Base-by-base conservation (phyloP, 257 asterid species). In the Paulownia fortunei region DNA sequence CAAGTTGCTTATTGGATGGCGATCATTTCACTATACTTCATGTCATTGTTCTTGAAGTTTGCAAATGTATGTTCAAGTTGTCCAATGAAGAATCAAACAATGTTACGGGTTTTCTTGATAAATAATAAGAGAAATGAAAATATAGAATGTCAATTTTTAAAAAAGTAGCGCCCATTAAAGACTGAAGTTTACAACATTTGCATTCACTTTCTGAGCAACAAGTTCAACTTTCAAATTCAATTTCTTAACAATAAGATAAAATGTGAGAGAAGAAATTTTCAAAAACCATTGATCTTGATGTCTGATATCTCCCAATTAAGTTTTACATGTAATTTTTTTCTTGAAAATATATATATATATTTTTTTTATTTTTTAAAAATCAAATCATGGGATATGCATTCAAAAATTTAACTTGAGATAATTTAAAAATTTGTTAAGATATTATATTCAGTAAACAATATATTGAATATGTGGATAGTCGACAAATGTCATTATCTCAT, bases 1-100 rank as follows among this genome's bases (percentile, higher is more conserved):
- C 82, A 67, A 67, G 11, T 61, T 49, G 67, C 37, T 37, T 6
- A 49, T 23, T 66, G 84, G 87, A 72, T 72, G 74, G 72, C 15
- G 66, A 72, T 66, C 80, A 30, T 72, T 41, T 83, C 87, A 27
- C 75, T 71, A 6, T 72, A 18, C 21, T 75, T 37, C 10, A 15
- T 65, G 76, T 72, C 69, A 4, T 36, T 24, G 60, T 76, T 69
- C 11, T 52, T 27, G 49, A 21, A 47, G 27, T 16, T 51, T 19
- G 37, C 54, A 30, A 54, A 36, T 74, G 1, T 46, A n/a, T 72
- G 79, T 46, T 49, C 72, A 80, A 70, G 62, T 58, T 69, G 76
- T 56, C 47, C 8, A 16, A 32, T 44, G 55, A 15, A 42, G 63
- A 44, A 32, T 73, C 47, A 44, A 72, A 64, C 49, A 46, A 23